These are phyloP conservation scores for Neoascochyta sp. DNA, from an alignment of 2,329 filamentous ascomycete genomes.

Conservation along the genomic window DNA sequence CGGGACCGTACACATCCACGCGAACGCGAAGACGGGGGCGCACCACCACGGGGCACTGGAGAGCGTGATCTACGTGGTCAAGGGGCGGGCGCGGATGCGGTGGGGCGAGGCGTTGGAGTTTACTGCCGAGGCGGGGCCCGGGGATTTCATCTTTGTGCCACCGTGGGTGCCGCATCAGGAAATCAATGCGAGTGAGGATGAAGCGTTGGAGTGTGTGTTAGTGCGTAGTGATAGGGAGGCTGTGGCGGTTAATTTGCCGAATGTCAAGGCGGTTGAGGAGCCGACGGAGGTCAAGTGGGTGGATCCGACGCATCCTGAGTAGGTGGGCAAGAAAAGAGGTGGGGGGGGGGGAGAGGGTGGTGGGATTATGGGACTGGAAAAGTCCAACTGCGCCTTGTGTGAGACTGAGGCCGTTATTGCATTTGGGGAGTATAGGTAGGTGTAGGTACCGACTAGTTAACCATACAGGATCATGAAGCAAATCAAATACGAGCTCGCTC, in stretches of 20 bases:
- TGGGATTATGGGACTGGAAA: no score
- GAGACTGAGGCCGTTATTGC: no score
- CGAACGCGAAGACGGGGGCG: constrained; percentile 6
- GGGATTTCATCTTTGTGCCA: constrained; percentile 10
- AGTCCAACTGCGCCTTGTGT: no score
- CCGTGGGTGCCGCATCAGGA: constrained; percentile 10
- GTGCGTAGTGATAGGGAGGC: constrained; percentile 9
- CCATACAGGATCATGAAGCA: no score
- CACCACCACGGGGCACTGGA: constrained; percentile 9
- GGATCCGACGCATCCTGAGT: constrained; percentile 10
- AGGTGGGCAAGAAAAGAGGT: constrained; percentile 3
- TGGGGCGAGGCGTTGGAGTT: constrained; percentile 9
- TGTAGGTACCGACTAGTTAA: no score
- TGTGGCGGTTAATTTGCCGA: constrained; percentile 6
- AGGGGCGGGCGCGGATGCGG: constrained; percentile 8
- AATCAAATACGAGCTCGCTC: no score
- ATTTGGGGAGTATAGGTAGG: no score
- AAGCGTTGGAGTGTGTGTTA: constrained; percentile 8
- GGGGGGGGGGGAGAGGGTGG: not conserved
- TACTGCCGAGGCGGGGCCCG: constrained; percentile 7
- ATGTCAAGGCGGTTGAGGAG: constrained; percentile 2
- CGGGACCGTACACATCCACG: constrained; percentile 8
- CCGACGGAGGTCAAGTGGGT: constrained; percentile 7
- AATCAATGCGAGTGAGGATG: constrained; percentile 10
- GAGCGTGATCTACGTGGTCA: constrained; percentile 7